These are phyloP conservation scores for Leccinum disarticulatum DNA, from an alignment of 768 basidiomycete species.

Conservation along the genomic window DNA sequence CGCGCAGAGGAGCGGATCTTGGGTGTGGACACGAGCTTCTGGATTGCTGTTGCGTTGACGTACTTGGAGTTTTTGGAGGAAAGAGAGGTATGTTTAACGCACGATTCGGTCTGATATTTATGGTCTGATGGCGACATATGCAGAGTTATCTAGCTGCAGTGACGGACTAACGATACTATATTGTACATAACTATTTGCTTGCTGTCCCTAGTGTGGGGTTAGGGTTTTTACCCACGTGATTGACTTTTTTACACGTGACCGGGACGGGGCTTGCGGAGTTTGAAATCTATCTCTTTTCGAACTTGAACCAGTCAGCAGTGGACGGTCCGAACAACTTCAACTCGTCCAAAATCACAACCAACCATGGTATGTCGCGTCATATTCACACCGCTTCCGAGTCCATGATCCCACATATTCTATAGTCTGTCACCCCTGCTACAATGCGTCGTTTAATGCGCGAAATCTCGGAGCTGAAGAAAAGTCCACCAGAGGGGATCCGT, in stretches of 20 bases:
- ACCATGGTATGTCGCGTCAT: constrained; percentile 24
- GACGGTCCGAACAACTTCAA: constrained; percentile 8
- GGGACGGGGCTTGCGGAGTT: constrained; percentile 23
- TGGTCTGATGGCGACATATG: constrained; percentile 4
- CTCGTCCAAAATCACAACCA: constrained; percentile 5
- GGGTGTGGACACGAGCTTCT: constrained; percentile 76
- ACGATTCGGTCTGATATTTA: background rate
- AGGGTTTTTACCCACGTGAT: constrained; percentile 18
- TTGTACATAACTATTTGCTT: constrained; percentile 7
- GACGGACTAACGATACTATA: constrained; percentile 36
- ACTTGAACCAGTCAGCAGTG: constrained; percentile 17
- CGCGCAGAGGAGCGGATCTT: constrained; percentile 51
- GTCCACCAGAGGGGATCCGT: constrained; percentile 91
- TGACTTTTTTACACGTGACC: constrained; percentile 31
- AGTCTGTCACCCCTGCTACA: constrained; percentile 51
- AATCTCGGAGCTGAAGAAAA: constrained; percentile 73
- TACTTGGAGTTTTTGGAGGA: constrained; percentile 79
- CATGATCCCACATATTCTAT: background rate
- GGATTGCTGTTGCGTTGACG: constrained; percentile 70
- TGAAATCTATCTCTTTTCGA: constrained; percentile 27
- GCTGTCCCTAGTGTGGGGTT: constrained; percentile 11
- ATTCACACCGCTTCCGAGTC: background rate
- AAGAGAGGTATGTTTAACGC: constrained; percentile 57
- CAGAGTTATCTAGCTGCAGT: constrained; percentile 60
- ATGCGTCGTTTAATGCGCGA: constrained; percentile 90